Evolutionary conservation across 2,329 filamentous ascomycete species (phyloP).

Genomic region (Scedosporium dehoogii): DNA sequence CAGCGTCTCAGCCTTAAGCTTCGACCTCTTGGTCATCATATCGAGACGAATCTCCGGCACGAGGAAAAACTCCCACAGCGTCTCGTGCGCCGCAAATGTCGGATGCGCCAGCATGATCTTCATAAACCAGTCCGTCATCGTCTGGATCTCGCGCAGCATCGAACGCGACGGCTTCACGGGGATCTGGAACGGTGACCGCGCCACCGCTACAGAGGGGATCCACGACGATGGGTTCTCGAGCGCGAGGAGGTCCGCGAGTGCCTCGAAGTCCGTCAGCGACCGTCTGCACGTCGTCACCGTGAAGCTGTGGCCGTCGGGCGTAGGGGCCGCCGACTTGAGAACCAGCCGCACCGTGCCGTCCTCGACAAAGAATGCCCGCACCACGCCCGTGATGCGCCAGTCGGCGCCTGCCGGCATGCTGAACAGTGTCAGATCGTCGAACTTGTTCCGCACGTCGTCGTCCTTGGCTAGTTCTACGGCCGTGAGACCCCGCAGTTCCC

Average conservation of each 20-base stretch:
- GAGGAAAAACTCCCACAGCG: slow-evolving; percentile 98
- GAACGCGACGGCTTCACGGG: slow-evolving; percentile 84
- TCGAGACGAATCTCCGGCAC: slow-evolving; percentile 87
- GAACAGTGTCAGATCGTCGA: slow-evolving; percentile 86
- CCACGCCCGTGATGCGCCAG: slow-evolving; percentile 80
- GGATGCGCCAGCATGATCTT: slow-evolving; percentile 79
- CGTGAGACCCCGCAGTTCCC: slow-evolving; percentile 79
- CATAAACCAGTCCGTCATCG: slow-evolving; percentile 78
- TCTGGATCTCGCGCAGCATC: slow-evolving; percentile 77
- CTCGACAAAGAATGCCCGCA: slow-evolving; percentile 93
- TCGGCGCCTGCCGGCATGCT: slow-evolving; percentile 62
- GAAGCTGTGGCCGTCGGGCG: slow-evolving; percentile 68
- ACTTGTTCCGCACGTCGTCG: slow-evolving; percentile 91
- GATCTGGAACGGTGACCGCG: slow-evolving; percentile 84
- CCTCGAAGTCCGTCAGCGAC: slow-evolving; percentile 83
- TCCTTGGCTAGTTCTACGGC: slow-evolving; percentile 96
- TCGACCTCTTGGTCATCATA: slow-evolving; percentile 82
- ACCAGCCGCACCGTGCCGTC: slow-evolving; percentile 89
- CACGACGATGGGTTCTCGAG: slow-evolving; percentile 93
- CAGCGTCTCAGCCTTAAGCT: slow-evolving; percentile 74
- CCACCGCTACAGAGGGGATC: slow-evolving; percentile 68
- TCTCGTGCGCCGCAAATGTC: slow-evolving; percentile 91
- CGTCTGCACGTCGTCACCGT: slow-evolving; percentile 91
- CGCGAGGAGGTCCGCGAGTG: slow-evolving; percentile 70
- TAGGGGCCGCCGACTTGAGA: slow-evolving; percentile 84